Evolutionary conservation across 2,329 filamentous ascomycete genomes (phyloP), one percentile per base, ranked within the genome.

Genomic region (Aspergillus sp.): DNA sequence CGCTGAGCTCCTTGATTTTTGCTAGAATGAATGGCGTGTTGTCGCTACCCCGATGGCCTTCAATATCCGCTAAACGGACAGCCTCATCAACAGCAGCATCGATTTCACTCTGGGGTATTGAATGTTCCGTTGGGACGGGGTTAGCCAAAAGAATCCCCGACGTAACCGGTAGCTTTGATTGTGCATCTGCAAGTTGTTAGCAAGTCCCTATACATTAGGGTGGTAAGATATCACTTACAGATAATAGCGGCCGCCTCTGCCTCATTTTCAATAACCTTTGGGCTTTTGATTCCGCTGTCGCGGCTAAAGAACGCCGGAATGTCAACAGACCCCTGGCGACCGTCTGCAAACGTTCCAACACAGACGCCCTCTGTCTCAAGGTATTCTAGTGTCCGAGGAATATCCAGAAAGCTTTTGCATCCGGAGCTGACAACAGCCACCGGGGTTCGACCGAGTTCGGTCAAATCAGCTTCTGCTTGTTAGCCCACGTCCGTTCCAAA

Each of bases 321-420:
- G 66, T 96, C 89, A 41, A 97, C 83, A 5, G 82, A 76, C 2
- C 86, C 89, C 24, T 78, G 75, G 38, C 90, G 84, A 1, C 90
- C 91, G 74, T 96, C 91, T 22, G 91, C 88, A 77, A 98, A 99
- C 2, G 95, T 98, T 3, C 87, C 89, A 1, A 97, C 92, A 38
- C 88, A 83, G 20, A 91, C 92, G 82, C 80, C 80, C 60, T 88
- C 83, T 0, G 86, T 89, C 68, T 89, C 86, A 3, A 89, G 78
- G 65, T 86, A 88, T 77, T 99, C 95, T 5, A 99, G 81, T 0
- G 95, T 99, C 52, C 91, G 83, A 2, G 89, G 87, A 58, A 97
- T 92, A 70, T 99, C 95, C 38, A 99, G 81, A 74, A 99, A 98
- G 61, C 93, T 95, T 78, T 99, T 99, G 78, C 91, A 96, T 13